Evolutionary conservation across 2,329 filamentous ascomycete species (phyloP).

Genomic region (Drechslerella stenobrocha): DNA sequence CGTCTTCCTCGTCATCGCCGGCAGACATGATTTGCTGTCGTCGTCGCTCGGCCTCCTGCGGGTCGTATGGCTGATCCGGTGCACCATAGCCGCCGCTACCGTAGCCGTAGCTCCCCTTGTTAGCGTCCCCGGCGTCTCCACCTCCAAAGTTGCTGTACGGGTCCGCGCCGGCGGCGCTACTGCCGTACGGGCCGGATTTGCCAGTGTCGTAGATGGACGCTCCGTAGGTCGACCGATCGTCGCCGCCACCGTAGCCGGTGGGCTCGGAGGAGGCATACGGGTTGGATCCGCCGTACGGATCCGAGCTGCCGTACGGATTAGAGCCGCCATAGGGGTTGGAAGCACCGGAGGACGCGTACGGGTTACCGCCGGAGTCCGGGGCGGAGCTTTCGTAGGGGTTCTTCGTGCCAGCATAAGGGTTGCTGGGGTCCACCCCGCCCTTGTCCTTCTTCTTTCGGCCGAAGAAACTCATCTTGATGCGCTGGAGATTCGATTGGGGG

Average conservation of each 20-base stretch:
- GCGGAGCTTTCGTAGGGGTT: conserved; percentile 27
- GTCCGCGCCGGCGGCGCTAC: neutral
- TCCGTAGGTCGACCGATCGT: conserved; percentile 22
- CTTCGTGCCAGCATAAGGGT: conserved; percentile 14
- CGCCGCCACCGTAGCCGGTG: conserved; percentile 2
- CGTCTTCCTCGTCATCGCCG: conserved; percentile 71
- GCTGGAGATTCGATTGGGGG: too few relatives aligned
- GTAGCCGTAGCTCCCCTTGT: conserved; percentile 9
- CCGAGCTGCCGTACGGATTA: conserved; percentile 6
- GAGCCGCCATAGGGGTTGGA: conserved; percentile 24
- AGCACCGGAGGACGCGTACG: conserved; percentile 1
- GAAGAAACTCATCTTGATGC: conserved; percentile 42
- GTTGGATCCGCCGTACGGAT: neutral
- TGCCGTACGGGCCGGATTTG: conserved; percentile 13
- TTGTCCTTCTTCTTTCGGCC: conserved; percentile 19
- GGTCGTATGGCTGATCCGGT: conserved; percentile 11
- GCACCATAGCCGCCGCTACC: conserved; percentile 21
- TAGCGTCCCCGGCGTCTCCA: conserved; percentile 6
- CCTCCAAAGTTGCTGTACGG: conserved; percentile 6
- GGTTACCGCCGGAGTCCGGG: conserved; percentile 12
- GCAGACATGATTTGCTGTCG: conserved; percentile 69
- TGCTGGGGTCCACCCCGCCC: conserved; percentile 22
- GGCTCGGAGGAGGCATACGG: neutral
- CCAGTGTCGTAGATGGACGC: conserved; percentile 17
- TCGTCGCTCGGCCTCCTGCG: conserved; percentile 19